Base-by-base conservation (phyloP, 23 red algal genomes). In the Gracilaria domingensis region DNA sequence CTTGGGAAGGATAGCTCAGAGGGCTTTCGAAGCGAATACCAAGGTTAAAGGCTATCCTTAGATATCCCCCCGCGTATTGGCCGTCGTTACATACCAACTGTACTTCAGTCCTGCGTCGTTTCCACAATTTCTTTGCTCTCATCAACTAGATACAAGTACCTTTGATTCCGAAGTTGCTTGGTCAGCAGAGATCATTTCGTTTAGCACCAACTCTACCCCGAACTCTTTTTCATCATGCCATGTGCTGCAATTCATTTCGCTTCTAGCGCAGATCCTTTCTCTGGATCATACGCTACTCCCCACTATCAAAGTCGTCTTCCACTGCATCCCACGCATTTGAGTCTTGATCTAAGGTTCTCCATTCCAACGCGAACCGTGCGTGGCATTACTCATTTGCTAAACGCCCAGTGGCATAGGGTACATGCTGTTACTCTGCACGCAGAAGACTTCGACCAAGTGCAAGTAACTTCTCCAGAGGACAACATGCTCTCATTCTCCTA, bases 301-400 rank as follows among this genome's bases (percentile, higher is more conserved):
- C 81, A 95, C 45, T 95, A 95, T 73, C 81, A 88, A 48, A 83
- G 83, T 9, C 60, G 66, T 33, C 92, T 95, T 39, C 81, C 80
- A 35, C 61, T 95, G 14, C 77, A 62, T 29, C 92, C 92, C 34
- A 88, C 66, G 28, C 92, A 95, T 49, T 38, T 95, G 23, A 49
- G 40, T 1, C 33, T 95, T 14, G 25, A 82, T 61, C 74, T 88
- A 12, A 45, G 30, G 7, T 83, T 95, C 37, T 83, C 86, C 62
- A 81, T 95, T 18, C 47, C 51, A 37, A 28, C 32, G 1, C 82
- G 84, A 38, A 88, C 72, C 12, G 74, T 86, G 4, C 49, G 24
- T 34, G 92, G 92, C 61, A 28, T 36, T 45, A 84, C 75, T n/a
- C 77, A 82, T 36, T 88, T 75, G 8, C 58, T 88, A 35, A 59